Conservation (phyloP, 495 filamentous ascomycete genomes). For the Penicillium longicatenatum region DNA sequence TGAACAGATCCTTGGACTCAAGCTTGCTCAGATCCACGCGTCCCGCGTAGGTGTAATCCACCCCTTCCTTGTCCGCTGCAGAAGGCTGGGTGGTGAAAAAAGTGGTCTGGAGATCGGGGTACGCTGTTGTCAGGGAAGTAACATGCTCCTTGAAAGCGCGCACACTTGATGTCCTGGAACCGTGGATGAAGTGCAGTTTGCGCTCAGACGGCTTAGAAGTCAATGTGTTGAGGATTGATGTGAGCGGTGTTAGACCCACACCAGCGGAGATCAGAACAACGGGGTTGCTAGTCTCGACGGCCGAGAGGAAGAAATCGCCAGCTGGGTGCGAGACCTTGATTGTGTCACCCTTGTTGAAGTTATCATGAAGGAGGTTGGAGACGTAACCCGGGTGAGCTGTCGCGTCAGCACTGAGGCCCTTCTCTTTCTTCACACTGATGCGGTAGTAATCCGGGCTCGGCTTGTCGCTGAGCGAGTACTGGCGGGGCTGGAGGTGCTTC, state of each 20-base stretch:
- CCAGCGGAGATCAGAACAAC: slow-evolving; percentile 72
- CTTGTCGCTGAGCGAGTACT: slow-evolving; percentile 71
- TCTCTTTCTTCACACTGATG: slow-evolving; percentile 70
- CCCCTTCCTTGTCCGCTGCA: slow-evolving; percentile 50
- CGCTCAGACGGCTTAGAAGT: slow-evolving; percentile 39
- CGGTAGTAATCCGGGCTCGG: slow-evolving; percentile 62
- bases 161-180: slow-evolving; percentile 45
- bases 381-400: slow-evolving; percentile 60
- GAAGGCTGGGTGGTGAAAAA: slow-evolving; percentile 42
- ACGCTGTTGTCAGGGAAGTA: slow-evolving; percentile 38
- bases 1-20: slow-evolving; percentile 53
- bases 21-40: slow-evolving; percentile 58
- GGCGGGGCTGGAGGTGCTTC: slow-evolving; percentile 62
- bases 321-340: slow-evolving; percentile 66
- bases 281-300: slow-evolving; percentile 26
- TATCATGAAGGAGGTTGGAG: slow-evolving; percentile 69
- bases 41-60: slow-evolving; percentile 57
- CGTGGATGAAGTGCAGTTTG: slow-evolving; percentile 64
- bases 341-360: slow-evolving; percentile 57
- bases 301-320: slow-evolving; percentile 69
- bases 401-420: slow-evolving; percentile 45
- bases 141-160: slow-evolving; percentile 53
- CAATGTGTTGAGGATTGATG: slow-evolving; percentile 66
- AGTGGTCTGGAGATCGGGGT: slow-evolving; percentile 40
- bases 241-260: slow-evolving; percentile 68